phyloP scores from a whole-genome alignment of 2,329 filamentous ascomycete species.

The Camillea tinctor region DNA sequence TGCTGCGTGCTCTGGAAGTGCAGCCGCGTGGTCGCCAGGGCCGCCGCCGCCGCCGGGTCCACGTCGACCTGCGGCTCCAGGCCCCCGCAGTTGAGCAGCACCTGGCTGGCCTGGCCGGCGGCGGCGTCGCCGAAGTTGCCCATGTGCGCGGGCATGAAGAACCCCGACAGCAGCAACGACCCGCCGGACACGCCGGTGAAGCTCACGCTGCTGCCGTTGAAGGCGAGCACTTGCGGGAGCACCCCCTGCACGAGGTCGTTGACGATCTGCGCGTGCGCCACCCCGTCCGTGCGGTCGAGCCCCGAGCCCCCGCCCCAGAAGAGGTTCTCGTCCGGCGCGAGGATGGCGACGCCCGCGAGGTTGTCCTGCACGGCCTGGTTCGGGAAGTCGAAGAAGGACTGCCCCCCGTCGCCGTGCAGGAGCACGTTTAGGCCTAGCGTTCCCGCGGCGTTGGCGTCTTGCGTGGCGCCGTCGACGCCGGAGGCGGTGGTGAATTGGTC shows the following conservation, averaged over 20 bases:
- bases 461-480: slow-evolving; percentile 46
- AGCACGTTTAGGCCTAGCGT: slow-evolving; percentile 54
- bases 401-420: slow-evolving; percentile 59
- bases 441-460: slow-evolving; percentile 32
- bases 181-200: slow-evolving; percentile 60
- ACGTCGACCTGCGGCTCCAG: slow-evolving; percentile 53
- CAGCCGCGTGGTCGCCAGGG: slow-evolving; percentile 47
- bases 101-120: slow-evolving; percentile 41
- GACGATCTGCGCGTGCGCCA: slow-evolving; percentile 54
- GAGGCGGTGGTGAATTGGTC: slow-evolving; percentile 50
- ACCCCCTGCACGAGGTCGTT: slow-evolving; percentile 49
- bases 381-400: slow-evolving; percentile 58
- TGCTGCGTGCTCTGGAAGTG: slow-evolving; percentile 56
- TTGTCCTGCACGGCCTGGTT: slow-evolving; percentile 51
- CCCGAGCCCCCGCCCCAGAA: slow-evolving; percentile 59
- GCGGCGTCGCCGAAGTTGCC: slow-evolving; percentile 37
- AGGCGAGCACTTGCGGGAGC: slow-evolving; percentile 52
- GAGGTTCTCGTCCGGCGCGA: slow-evolving; percentile 53
- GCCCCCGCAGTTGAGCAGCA: slow-evolving; percentile 56
- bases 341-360: slow-evolving; percentile 51
- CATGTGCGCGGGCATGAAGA: slow-evolving; percentile 58
- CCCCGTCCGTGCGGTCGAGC: slow-evolving; percentile 53
- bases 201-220: slow-evolving; percentile 50
- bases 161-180: slow-evolving; percentile 51
- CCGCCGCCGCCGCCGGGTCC: slow-evolving; percentile 37